Base-by-base conservation (phyloP, 179 eudicot genomes). In the Vitellaria paradoxa region DNA sequence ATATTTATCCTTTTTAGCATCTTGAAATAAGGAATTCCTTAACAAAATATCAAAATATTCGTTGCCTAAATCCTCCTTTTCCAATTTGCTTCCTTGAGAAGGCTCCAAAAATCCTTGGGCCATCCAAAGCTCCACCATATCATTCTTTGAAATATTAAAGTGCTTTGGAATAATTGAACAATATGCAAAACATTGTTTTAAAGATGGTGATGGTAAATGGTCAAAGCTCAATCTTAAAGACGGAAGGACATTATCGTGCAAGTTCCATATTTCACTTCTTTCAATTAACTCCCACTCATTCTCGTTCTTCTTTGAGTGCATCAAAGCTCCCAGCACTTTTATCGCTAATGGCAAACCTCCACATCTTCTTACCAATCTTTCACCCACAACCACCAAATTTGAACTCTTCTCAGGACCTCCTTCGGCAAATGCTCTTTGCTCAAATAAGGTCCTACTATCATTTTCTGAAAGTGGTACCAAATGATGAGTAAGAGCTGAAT, bases 21-120 rank as follows among this genome's bases (percentile, higher is more conserved):
- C 77, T 55, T 79, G 77, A 24, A 79, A 47, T 20, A 79, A 66
- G 37, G 73, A 73, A 23, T 59, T 73, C 3, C 49, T 47, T 60
- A 73, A 46, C 15, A 79, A 69, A 57, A 65, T 42, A 17, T 66
- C 17, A 9, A 73, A 45, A 66, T 52, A 65, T 8, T 40, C 47
- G 9, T 24, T 10, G 12, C 76, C 64, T 18, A 60, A 2, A 60
- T 64, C 81, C 12, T 73, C 21, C 24, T 11, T 37, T 26, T 23
- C 68, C 42, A 64, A 9, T 26, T 64, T 23, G 17, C 68, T 64
- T 64, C 17, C 17, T 11, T 9, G 15, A 23, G 68, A 6, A 64
- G 45, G 68, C 3, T 24, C 11, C 4, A 23, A 17, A 26, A 8
- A 64, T 64, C 68, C 68, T 64, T 64, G 45, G 17, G 42, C 40